Evolutionary conservation across 441 rosid species (phyloP).

Genomic region (Gossypium davidsonii): DNA sequence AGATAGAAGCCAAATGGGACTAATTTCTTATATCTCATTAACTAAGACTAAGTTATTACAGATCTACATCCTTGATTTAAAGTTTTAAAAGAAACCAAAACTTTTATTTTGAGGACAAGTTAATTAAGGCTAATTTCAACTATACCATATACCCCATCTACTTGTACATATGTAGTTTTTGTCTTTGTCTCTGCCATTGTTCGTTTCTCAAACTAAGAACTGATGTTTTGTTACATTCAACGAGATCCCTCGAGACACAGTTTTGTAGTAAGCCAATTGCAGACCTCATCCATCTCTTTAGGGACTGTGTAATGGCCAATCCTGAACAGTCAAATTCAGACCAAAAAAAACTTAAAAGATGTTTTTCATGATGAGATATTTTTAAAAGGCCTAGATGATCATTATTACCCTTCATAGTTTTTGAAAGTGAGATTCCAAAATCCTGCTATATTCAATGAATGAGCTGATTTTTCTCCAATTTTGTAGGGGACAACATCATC

Average conservation of each 20-base stretch:
- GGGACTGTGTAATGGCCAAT: conserved; percentile 92
- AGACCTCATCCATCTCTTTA: conserved; percentile 78
- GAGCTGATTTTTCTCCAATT: conserved; percentile 75
- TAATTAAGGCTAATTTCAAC: conserved; percentile 22
- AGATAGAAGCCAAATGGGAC: neutral
- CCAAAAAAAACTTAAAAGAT: neutral
- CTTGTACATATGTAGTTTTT: conserved; percentile 17
- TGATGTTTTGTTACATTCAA: conserved; percentile 11
- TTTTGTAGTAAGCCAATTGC: conserved; percentile 61
- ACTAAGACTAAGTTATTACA: neutral
- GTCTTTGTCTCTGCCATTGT: conserved; percentile 17
- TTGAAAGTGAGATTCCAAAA: conserved; percentile 57
- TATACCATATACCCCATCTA: conserved; percentile 44
- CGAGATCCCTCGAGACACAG: conserved; percentile 67
- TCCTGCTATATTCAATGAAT: conserved; percentile 48
- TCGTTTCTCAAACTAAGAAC: conserved; percentile 23
- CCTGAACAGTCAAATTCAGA: conserved; percentile 35
- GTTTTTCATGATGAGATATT: neutral
- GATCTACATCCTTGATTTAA: too few relatives aligned
- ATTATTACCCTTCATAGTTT: conserved; percentile 54
- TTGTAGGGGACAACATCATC: conserved; percentile 77
- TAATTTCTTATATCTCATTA: neutral
- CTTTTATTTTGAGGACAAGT: conserved; percentile 27
- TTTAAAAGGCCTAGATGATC: conserved; percentile 6
- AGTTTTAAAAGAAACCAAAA: conserved; percentile 3